phyloP scores from a whole-genome alignment of 2,329 filamentous ascomycete genomes.

The Xylariaceae sp. region DNA sequence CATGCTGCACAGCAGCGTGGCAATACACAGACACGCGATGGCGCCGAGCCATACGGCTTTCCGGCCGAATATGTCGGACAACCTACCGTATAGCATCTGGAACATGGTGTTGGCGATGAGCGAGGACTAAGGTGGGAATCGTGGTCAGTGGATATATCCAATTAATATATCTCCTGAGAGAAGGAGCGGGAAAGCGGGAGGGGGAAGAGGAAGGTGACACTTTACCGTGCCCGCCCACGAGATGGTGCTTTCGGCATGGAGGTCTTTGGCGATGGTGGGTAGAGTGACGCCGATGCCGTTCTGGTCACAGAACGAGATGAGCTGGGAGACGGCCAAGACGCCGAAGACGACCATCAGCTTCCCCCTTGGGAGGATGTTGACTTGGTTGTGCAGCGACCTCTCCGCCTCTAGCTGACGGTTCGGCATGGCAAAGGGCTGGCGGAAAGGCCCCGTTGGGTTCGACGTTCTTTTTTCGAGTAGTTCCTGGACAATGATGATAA shows the following conservation, averaged over 20 bases:
- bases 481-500: no score
- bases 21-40: slow-evolving; percentile 39
- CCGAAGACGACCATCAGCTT: slow-evolving; percentile 5
- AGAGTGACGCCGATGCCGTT: slow-evolving; percentile 21
- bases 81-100: slow-evolving; percentile 41
- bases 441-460: no score
- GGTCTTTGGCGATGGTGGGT: slow-evolving; percentile 18
- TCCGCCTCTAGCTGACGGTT: slow-evolving; percentile 8
- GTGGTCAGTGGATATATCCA: neutral
- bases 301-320: slow-evolving; percentile 14
- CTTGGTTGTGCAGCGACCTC: slow-evolving; percentile 13
- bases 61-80: slow-evolving; percentile 43
- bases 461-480: no score
- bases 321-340: slow-evolving; percentile 6
- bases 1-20: slow-evolving; percentile 33
- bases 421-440: slow-evolving; percentile 9
- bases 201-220: neutral
- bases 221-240: slow-evolving; percentile 20
- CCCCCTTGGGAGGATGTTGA: slow-evolving; percentile 2
- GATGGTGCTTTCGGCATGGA: slow-evolving; percentile 17
- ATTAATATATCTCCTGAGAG: no score
- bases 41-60: slow-evolving; percentile 33
- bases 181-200: no score
- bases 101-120: slow-evolving; percentile 33
- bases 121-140: no score